Base-by-base conservation (phyloP, 164 flowering plant species). In the Vitis amurensis region DNA sequence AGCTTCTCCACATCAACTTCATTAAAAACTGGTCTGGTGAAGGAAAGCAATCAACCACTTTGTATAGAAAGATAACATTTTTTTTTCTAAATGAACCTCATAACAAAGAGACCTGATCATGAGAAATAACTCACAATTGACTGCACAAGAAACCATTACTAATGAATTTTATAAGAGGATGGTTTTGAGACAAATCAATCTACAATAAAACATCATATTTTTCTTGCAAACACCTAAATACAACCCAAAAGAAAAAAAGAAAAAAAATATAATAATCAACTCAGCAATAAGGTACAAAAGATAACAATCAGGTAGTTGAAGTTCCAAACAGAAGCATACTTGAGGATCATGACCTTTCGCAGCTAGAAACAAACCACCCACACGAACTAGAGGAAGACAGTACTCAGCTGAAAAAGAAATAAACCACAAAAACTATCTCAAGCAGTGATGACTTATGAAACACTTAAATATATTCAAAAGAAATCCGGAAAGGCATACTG, bases 281-380 rank as follows among this genome's bases (percentile, higher is more conserved):
- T 19, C 3, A 63, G 55, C 15, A 8, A 3, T 55, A 10, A 2
- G 2, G 0, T 3, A 19, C 4, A 49, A 9, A 63, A 63, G 27
- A 59, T 37, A 23, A 23, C 19, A n/a, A 59, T 59, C 12, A 23
- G 37, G 48, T 11, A n/a, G 50, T 67, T 16, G 59, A 56, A 44
- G 61, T 59, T 66, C 11, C 14, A 59, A 51, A 19, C 12, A 17
- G 15, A 27, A 14, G 19, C 68, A 70, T 67, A 91, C 97, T 88
- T 84, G 82, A 67, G 97, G 98, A 80, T 92, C 82, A 77, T 90
- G 95, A 68, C 99, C 99, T 81, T 93, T 95, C 63, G 98, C 96
- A 52, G 98, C 97, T n/a, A 91, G 81, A 85, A 93, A 93, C 73
- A 95, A 80, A 50, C 98, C 99, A 64, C 99, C 98, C 68, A 89